Percentiles rank a stretch among this genome's conserved stretches.
These are phyloP conservation scores for Acacia acuminata DNA, from an alignment of 306 rosid genomes.

Conservation along the genomic window DNA sequence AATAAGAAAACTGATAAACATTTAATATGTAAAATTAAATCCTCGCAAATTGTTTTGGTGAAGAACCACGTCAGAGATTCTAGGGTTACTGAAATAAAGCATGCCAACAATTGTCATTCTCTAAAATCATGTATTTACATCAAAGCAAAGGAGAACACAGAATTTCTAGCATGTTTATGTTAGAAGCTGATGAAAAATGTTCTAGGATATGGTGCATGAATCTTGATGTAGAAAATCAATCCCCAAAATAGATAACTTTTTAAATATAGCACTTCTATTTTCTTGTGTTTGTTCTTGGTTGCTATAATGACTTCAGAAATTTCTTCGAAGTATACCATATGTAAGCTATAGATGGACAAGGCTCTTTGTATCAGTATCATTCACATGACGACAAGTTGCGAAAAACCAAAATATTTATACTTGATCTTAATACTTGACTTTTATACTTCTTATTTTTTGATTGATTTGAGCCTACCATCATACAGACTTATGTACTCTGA, in stretches of 20 bases:
- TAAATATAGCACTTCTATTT: not conserved
- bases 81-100: too few species aligned
- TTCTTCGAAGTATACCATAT: not conserved
- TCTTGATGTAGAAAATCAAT: not conserved
- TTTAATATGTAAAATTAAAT: not conserved
- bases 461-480: not conserved
- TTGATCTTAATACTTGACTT: not conserved
- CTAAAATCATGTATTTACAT: not conserved
- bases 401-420: not conserved
- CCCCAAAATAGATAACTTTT: not conserved
- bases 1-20: not conserved
- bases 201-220: not conserved
- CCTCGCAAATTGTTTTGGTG: not conserved
- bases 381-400: not conserved
- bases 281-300: not conserved
- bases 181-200: not conserved
- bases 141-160: not conserved
- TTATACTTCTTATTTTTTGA: not conserved
- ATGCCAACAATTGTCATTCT: not conserved
- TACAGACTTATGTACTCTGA: not conserved
- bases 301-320: not conserved
- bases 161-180: not conserved
- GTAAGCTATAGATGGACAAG: not conserved
- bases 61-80: not conserved
- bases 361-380: not conserved